Base-by-base conservation (phyloP, 2,329 filamentous ascomycete genomes). In the Elsinoe arachidis region DNA sequence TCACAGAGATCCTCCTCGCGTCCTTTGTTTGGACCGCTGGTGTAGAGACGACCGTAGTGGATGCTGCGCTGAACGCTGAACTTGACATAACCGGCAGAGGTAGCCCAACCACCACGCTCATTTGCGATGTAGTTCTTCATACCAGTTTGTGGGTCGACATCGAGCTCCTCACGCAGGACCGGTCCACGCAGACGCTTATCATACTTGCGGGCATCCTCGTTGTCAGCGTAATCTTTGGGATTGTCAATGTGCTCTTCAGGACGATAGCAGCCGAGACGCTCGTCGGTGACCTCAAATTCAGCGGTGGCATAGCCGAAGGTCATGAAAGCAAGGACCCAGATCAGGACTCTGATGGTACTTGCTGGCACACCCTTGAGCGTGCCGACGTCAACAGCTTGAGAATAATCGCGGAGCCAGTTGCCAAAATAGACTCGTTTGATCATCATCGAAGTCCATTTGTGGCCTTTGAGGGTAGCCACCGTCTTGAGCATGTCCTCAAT, bases 401-500 rank as follows among this genome's bases (percentile, higher is more conserved):
- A 93, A 73, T 96, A 96, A 73, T 96, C 91, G 57, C 83, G 83
- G 34, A 96, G 82, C 91, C 91, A 96, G 76, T 96, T 96, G 62
- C 91, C 91, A 75, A 96, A 96, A 76, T 96, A 96, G 62, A 95
- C 88, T 60, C 90, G 83, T 62, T 62, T 63, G 56, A 63, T 63
- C 73, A 75, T 74, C 63, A 71, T 72, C 46, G 68, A 73, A 58
- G 69, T 72, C 69, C 69, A 75, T 47, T 91, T 90, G 64, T 81
- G 81, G 61, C 82, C 83, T 37, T 80, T 78, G 39, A 79, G 78
- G 60, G 80, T 78, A 43, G 84, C 82, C 69, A 96, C 77, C 60
- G 81, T 84, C 59, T 95, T 82, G 57, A 96, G 83, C 34, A 87
- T 86, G 76, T 96, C 91, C 77, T 96, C 91, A 67, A 96, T 95